phyloP scores from a whole-genome alignment of 139 green algal genomes.

The Edaphochlamys debaryana region DNA sequence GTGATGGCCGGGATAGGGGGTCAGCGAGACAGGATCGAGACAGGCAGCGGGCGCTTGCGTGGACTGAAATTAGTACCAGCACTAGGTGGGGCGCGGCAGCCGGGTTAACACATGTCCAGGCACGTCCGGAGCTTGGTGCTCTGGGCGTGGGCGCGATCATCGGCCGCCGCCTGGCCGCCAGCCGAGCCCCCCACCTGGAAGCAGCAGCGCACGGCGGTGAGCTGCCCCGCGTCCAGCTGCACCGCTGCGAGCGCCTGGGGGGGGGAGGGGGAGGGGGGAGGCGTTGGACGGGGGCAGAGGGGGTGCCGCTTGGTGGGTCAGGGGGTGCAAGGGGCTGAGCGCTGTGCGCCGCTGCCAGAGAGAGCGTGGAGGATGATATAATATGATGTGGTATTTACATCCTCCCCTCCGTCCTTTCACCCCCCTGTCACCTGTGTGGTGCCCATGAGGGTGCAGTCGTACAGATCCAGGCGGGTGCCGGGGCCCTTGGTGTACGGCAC shows the following conservation, averaged over 20 bases:
- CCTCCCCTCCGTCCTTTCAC: background rate
- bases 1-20: too few species aligned
- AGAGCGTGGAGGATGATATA: too few species aligned
- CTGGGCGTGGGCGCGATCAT: too few species aligned
- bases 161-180: too few species aligned
- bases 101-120: too few species aligned
- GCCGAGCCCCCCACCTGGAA: background rate
- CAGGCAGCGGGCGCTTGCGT: too few species aligned
- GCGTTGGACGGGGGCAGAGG: background rate
- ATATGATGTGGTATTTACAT: background rate
- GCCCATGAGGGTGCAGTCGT: constrained; percentile 30
- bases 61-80: too few species aligned
- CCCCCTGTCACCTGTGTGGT: constrained; percentile 12
- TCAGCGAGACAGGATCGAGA: too few species aligned
- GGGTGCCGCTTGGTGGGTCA: background rate
- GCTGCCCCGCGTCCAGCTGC: constrained; percentile 21
- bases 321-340: background rate
- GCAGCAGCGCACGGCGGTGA: background rate
- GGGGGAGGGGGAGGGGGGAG: background rate
- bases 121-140: too few species aligned
- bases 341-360: background rate
- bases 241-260: constrained; percentile 16
- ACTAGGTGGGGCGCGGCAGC: too few species aligned
- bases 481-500: constrained; percentile 37
- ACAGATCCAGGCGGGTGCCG: constrained; percentile 16